These are phyloP conservation scores for Fusarium setosum DNA, from an alignment of 2,329 filamentous ascomycete species.

Conservation along the genomic window DNA sequence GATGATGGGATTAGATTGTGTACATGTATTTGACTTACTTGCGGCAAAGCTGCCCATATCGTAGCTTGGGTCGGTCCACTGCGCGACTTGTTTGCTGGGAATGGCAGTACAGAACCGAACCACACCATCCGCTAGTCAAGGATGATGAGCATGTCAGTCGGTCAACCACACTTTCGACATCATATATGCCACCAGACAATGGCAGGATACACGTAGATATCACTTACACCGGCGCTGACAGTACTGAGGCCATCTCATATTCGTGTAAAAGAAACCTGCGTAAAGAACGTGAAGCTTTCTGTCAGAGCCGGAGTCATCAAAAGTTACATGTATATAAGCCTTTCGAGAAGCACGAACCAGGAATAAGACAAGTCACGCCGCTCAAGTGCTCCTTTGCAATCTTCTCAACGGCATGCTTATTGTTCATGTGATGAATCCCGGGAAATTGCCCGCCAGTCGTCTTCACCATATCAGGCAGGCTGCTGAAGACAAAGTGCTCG, in stretches of 20 bases:
- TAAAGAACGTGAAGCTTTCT: neutral
- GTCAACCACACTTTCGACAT: too few species aligned
- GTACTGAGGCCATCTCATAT: constrained; percentile 23
- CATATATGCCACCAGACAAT: neutral
- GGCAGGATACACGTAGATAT: neutral
- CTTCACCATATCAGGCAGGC: constrained; percentile 11
- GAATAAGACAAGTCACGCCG: constrained; percentile 17
- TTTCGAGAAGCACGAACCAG: constrained; percentile 5
- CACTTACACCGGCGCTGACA: constrained; percentile 6
- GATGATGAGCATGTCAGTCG: neutral
- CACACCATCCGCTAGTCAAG: constrained; percentile 11
- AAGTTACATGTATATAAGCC: neutral
- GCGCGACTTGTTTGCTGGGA: constrained; percentile 4
- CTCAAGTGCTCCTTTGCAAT: constrained; percentile 7
- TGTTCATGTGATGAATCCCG: constrained; percentile 20
- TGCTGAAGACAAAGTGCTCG: constrained; percentile 27
- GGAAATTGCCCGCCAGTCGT: constrained; percentile 10
- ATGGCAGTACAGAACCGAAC: constrained; percentile 21
- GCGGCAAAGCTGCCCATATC: constrained; percentile 21
- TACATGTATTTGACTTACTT: constrained; percentile 3
- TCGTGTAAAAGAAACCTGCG: constrained; percentile 24
- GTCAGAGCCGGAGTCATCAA: neutral
- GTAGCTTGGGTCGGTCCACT: constrained; percentile 23
- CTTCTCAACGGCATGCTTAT: constrained; percentile 19
- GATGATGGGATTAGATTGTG: neutral